phyloP scores from a whole-genome alignment of 2,329 filamentous ascomycete species.

The Pseudogymnoascus sp. region DNA sequence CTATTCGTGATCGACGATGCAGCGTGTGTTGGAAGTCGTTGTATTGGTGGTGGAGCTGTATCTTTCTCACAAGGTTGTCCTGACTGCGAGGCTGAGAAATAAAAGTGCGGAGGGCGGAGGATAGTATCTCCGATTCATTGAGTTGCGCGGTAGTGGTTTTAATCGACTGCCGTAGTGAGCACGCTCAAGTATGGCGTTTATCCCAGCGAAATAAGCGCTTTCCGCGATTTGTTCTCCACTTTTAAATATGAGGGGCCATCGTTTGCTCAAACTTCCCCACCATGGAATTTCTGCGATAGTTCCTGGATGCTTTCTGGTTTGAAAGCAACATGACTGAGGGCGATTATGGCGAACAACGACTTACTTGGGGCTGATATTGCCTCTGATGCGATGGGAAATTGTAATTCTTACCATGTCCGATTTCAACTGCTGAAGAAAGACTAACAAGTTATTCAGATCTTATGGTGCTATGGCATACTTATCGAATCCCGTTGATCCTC shows the following conservation, averaged over 20 bases:
- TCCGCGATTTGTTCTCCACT: background rate
- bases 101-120: background rate
- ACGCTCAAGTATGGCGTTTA: slow-evolving; percentile 2
- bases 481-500: slow-evolving; percentile 37
- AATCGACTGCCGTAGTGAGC: background rate
- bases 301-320: background rate
- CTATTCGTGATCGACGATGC: background rate
- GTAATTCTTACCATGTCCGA: background rate
- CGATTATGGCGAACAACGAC: slow-evolving; percentile 3
- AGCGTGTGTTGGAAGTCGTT: background rate
- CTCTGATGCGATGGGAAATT: background rate
- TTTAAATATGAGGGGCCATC: slow-evolving; percentile 4
- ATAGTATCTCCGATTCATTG: background rate
- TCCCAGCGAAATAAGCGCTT: background rate
- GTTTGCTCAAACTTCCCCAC: slow-evolving; percentile 7
- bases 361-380: background rate
- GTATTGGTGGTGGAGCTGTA: background rate
- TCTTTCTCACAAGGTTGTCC: background rate
- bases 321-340: slow-evolving; percentile 1
- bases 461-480: slow-evolving; percentile 35
- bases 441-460: slow-evolving; percentile 17
- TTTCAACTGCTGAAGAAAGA: background rate
- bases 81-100: slow-evolving; percentile 5
- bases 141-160: background rate
- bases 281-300: slow-evolving; percentile 6